Conservation (phyloP, 495 filamentous ascomycete genomes). For the Neurospora sublineolata region DNA sequence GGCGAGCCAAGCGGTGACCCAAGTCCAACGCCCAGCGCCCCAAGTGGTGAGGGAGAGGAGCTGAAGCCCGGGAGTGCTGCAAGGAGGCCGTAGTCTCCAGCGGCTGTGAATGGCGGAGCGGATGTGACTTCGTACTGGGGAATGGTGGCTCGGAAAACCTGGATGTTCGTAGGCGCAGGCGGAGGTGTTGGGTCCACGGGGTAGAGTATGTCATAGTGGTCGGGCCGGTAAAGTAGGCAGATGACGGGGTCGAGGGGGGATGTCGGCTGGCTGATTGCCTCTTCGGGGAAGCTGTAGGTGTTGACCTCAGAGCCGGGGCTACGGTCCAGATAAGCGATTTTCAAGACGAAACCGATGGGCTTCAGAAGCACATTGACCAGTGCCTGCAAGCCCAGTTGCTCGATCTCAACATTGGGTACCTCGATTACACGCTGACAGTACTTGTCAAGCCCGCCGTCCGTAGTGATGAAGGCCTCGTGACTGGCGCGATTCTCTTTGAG, state of each 20-base stretch:
- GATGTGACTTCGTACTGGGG: conserved; percentile 27
- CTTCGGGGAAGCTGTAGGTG: conserved; percentile 55
- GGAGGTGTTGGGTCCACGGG: conserved; percentile 46
- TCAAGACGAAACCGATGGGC: conserved; percentile 66
- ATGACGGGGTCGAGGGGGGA: conserved; percentile 36
- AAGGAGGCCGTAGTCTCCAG: conserved; percentile 30
- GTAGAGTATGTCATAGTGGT: conserved; percentile 94
- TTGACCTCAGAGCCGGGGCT: conserved; percentile 73
- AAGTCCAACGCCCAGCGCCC: conserved; percentile 2
- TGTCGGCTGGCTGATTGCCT: conserved; percentile 38
- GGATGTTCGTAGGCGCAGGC: conserved; percentile 38
- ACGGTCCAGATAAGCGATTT: conserved; percentile 85
- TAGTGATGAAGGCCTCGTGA: conserved; percentile 60
- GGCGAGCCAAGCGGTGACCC: conserved; percentile 21
- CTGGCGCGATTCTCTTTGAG: conserved; percentile 60
- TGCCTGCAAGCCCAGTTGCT: conserved; percentile 69
- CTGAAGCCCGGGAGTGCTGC: conserved; percentile 36
- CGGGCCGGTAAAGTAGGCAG: conserved; percentile 48
- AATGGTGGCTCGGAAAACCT: conserved; percentile 37
- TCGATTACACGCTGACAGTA: conserved; percentile 66
- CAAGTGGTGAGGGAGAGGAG: conserved; percentile 8
- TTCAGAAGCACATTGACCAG: conserved; percentile 72
- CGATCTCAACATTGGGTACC: conserved; percentile 69
- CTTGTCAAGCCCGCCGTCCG: conserved; percentile 43
- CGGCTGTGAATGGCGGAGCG: conserved; percentile 25